Percentiles rank a stretch among this genome's conserved stretches.
Conservation (phyloP, 371 early-diverging fungal species). For the Globomyces sp. region DNA sequence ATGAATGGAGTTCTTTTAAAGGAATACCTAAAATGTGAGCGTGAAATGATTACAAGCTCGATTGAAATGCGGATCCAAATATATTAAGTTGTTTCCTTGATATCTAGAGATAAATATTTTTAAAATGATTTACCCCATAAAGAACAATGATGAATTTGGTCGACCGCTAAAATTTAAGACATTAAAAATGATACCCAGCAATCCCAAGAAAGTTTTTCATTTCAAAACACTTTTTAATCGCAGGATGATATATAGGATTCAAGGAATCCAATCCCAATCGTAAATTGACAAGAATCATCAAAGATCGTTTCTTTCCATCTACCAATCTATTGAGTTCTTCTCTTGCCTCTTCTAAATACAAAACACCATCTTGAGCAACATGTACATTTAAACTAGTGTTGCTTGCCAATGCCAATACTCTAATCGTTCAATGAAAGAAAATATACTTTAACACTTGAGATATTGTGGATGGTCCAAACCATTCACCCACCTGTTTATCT, state of each 20-base stretch:
- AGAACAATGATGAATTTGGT: conserved; percentile 87
- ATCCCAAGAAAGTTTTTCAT: conserved; percentile 1
- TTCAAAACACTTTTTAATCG: conserved; percentile 61
- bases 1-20: conserved; percentile 30
- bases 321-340: conserved; percentile 29
- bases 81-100: conserved; percentile 79
- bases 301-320: conserved; percentile 26
- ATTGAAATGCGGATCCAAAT: conserved; percentile 92
- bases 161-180: conserved; percentile 55
- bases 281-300: conserved; percentile 82
- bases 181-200: conserved; percentile 11
- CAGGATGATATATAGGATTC: conserved; percentile 78
- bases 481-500: conserved; percentile 90
- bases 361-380: conserved; percentile 70
- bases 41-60: conserved; percentile 51
- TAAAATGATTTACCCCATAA: too few relatives aligned
- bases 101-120: conserved; percentile 69
- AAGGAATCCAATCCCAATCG: conserved; percentile 84
- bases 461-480: conserved; percentile 95
- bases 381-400: conserved; percentile 64
- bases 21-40: conserved; percentile 24
- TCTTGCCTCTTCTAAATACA: conserved; percentile 64
- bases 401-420: conserved; percentile 19
- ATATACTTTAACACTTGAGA: conserved; percentile 67
- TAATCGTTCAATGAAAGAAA: too few relatives aligned